Evolutionary conservation across 2,329 filamentous ascomycete species (phyloP), one percentile per base, ranked within the genome.

Genomic region (Pseudopithomyces chartarum): DNA sequence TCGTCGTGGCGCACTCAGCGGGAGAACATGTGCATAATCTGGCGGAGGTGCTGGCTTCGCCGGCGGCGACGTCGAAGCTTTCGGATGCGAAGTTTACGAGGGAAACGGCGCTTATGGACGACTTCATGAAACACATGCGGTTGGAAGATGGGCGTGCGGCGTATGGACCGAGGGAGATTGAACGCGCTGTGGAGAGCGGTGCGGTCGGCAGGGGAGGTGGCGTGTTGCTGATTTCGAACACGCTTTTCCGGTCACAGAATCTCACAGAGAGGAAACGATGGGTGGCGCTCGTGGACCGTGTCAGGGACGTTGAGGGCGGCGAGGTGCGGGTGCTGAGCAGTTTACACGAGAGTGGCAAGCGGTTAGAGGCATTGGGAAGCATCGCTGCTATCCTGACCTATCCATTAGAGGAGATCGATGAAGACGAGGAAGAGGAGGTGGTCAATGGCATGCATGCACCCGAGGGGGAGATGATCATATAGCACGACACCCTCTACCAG

Each of bases 321-420:
- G 92, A 97, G 63, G 91, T 92, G 0, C 83, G 91, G 52, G 86
- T 98, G n/a, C 78, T 98, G 26, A 98, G 94, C 75, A 93, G 90
- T 67, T 90, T 96, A 69, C 94, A 98, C 75, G 94, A 97, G 79
- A 97, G 93, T 73, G 95, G 95, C 0, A 89, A 90, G 78, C 82
- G 92, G 57, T 78, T 99, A 13, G 91, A 93, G 63, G 90, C 88
- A 12, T 75, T 98, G 58, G 93, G 95, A 1, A 90, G 92, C 17
- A 89, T 99, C 59, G 95, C 94, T 15, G 92, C 92, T 1, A 89
- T 97, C 26, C 79, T 97, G 61, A 97, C 94, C 12, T 99, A 93
- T 73, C 93, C 95, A 0, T 83, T 98, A 36, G 79, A 85, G 17
- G 92, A 96, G 63, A 80, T 96, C 43, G 91, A 96, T 60, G 88